Base-by-base conservation (phyloP, 1,284 basidiomycete genomes). In the Porodaedalea pini region DNA sequence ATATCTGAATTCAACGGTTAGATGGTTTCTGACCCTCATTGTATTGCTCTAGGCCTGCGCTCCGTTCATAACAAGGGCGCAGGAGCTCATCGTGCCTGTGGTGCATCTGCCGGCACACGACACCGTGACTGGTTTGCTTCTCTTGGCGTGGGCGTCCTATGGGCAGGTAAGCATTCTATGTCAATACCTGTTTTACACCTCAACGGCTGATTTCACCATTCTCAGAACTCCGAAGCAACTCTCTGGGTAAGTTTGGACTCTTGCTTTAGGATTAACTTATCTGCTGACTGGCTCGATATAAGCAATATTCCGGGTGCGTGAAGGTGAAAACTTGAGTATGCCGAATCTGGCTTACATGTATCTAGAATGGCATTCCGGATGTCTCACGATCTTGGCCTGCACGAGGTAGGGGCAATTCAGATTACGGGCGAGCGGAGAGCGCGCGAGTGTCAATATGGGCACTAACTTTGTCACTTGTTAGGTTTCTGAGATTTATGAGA, bases 61-160 rank as follows among this genome's bases (percentile, higher is more conserved):
- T 1, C 71, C 74, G 0, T 76, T 74, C 58, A 70, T 75, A 45
- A 70, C 73, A n/a, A 74, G 73, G 61, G 74, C 74, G 0, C 71
- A 75, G 58, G 70, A 74, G 49, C 64, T 75, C 2, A 65, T 74
- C 32, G 66, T 73, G 2, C 73, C 74, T 0, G 64, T 75, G 0
- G 55, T 76, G 19, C 73, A 74, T 40, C 64, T 76, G 2, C 75
- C 75, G 0, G 69, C 73, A 0, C 67, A 67, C 31, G 75, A 75
- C 57, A 69, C 69, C 2, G 68, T 70, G 0, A 72, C 73, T 0
- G 73, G 71, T 11, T 62, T 76, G 8, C 61, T 75, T 1, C 60
- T 72, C 7, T 65, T 76, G 15, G 68, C 73, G 19, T 75, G 73
- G 72, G 70, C 70, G 4, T 70, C 70, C 50, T 75, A 69, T 56